Conservation (phyloP, 352 stramenopile species). For the Phytopythium ostracodes region DNA sequence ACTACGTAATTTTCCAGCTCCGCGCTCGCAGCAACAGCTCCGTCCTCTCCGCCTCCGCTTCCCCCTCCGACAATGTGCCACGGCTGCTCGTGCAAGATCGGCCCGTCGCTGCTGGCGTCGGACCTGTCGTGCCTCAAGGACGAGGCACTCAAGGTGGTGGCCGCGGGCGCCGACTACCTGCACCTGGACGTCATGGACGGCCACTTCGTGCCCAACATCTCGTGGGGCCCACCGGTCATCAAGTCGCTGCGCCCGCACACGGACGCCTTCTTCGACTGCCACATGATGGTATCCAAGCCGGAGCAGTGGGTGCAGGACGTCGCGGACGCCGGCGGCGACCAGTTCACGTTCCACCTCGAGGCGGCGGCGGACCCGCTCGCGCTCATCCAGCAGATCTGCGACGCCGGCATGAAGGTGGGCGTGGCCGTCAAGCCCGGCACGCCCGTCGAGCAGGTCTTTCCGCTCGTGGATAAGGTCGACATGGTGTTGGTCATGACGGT, state of each 20-base stretch:
- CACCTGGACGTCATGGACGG: slow-evolving; percentile 99
- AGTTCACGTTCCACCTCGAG: slow-evolving; percentile 97
- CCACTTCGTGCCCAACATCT: slow-evolving; percentile 98
- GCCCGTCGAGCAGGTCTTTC: slow-evolving; percentile 80
- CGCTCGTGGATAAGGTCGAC: slow-evolving; percentile 88
- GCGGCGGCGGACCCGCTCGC: slow-evolving; percentile 61
- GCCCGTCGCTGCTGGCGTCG: slow-evolving; percentile 92
- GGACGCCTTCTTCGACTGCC: slow-evolving; percentile 94
- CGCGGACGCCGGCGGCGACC: slow-evolving; percentile 90
- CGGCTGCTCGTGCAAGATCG: slow-evolving; percentile 85
- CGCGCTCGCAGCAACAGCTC: neutral
- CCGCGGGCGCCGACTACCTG: slow-evolving; percentile 92
- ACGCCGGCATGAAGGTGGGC: slow-evolving; percentile 93
- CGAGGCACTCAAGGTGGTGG: slow-evolving; percentile 89
- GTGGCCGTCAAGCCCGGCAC: slow-evolving; percentile 95
- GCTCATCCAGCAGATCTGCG: slow-evolving; percentile 83
- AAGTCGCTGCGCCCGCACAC: slow-evolving; percentile 88
- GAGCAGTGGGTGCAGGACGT: slow-evolving; percentile 96
- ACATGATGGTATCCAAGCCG: slow-evolving; percentile 97
- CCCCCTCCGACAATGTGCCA: slow-evolving; percentile 57
- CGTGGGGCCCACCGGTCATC: slow-evolving; percentile 95
- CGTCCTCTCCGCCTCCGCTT: neutral
- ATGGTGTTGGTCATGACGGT: slow-evolving; percentile 99
- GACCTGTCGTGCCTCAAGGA: slow-evolving; percentile 93
- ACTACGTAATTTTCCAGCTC: neutral